Evolutionary conservation across 1,284 basidiomycete genomes (phyloP).

Genomic region (Stereum hirsutum): DNA sequence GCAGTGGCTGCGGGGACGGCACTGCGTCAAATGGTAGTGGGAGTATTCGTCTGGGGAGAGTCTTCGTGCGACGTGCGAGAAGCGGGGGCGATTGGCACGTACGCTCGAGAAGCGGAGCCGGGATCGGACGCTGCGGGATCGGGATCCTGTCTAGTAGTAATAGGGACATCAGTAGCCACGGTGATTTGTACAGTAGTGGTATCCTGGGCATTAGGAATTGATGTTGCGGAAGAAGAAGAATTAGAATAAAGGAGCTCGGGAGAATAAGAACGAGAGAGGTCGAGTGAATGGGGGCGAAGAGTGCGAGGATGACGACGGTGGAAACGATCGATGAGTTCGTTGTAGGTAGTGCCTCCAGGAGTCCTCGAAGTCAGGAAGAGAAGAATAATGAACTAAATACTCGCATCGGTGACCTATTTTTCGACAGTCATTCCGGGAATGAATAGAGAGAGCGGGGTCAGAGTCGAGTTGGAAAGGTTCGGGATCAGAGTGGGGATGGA

Average conservation of each 20-base stretch:
- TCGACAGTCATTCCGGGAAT: conserved; percentile 17
- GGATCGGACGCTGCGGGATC: not conserved
- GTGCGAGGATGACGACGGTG: conserved; percentile 22
- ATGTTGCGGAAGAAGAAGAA: not conserved
- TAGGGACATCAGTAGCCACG: not conserved
- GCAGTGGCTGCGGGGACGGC: not conserved
- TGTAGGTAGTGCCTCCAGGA: conserved; percentile 19
- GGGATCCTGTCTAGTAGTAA: not conserved
- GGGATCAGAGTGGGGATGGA: conserved; percentile 13
- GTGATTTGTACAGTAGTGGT: not conserved
- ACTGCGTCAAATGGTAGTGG: not conserved
- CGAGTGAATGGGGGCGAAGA: conserved; percentile 16
- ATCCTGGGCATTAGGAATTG: not conserved
- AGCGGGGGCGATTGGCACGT: not conserved
- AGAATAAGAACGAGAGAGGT: not conserved
- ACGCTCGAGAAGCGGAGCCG: no score
- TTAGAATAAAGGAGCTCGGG: not conserved
- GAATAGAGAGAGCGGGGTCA: conserved; percentile 13
- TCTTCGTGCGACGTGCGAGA: not conserved
- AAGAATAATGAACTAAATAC: conserved; percentile 21
- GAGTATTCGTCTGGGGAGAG: not conserved
- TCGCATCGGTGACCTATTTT: conserved; percentile 21
- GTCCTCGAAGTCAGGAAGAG: conserved; percentile 16
- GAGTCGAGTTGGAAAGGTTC: conserved; percentile 13
- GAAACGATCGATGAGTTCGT: conserved; percentile 22